Percentiles rank a stretch among this genome's conserved stretches.
Evolutionary conservation across 2,329 filamentous ascomycete species (phyloP).

Genomic region (Paraconiothyrium brasiliense): DNA sequence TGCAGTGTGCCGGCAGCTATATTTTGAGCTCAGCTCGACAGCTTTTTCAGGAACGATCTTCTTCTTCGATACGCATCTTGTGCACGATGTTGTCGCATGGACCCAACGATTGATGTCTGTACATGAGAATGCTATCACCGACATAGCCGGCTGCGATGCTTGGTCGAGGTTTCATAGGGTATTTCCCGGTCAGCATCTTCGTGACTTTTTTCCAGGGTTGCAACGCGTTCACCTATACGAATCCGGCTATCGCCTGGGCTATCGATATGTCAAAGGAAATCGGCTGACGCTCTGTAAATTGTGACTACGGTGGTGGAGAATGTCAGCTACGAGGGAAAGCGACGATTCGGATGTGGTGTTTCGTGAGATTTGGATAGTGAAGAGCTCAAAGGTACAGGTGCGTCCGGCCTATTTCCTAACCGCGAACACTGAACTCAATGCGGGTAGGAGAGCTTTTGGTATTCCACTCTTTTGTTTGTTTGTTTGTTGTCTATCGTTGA

Average conservation of each 20-base stretch:
- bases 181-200: neutral
- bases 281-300: too few relatives aligned
- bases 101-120: neutral
- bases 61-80: neutral
- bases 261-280: neutral
- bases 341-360: too few relatives aligned
- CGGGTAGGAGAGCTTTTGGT: too few relatives aligned
- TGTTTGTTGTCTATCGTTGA: too few relatives aligned
- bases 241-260: neutral
- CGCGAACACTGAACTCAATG: too few relatives aligned
- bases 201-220: neutral
- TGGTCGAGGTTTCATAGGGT: neutral
- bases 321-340: too few relatives aligned
- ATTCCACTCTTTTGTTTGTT: too few relatives aligned
- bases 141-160: neutral
- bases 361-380: too few relatives aligned
- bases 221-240: neutral
- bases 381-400: too few relatives aligned
- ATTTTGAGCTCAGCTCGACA: constrained; percentile 18
- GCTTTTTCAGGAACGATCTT: neutral
- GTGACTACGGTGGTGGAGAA: too few relatives aligned
- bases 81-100: neutral
- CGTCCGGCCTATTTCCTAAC: too few relatives aligned
- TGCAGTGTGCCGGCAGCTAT: constrained; percentile 18
- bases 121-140: neutral